Percentiles rank a stretch among this genome's conserved stretches.
These are phyloP conservation scores for Aspergillus olivimuriae DNA, from an alignment of 495 filamentous ascomycete species.

Conservation along the genomic window DNA sequence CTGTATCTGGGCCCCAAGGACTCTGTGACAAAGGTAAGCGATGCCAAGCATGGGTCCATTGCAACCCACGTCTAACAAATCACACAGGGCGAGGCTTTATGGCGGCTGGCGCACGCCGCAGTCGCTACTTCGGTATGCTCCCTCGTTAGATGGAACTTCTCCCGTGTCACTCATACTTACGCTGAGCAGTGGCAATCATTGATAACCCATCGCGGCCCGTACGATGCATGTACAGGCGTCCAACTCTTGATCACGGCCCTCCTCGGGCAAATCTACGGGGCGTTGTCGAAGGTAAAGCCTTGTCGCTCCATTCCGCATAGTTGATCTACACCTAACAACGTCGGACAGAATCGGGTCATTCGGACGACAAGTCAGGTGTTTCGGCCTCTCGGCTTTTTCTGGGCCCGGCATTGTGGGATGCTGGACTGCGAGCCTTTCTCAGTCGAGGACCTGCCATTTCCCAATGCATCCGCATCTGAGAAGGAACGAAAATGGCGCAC, in stretches of 20 bases:
- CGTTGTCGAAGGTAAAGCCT: conserved; percentile 31
- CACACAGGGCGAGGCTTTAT: conserved; percentile 38
- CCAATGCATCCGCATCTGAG: conserved; percentile 24
- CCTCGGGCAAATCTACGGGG: conserved; percentile 42
- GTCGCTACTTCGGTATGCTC: conserved; percentile 37
- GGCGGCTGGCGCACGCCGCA: conserved; percentile 42
- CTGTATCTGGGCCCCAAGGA: conserved; percentile 42
- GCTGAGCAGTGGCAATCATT: conserved; percentile 37
- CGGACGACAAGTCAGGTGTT: conserved; percentile 44
- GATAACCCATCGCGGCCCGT: conserved; percentile 39
- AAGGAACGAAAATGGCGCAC: conserved; percentile 38
- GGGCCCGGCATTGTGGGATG: conserved; percentile 44
- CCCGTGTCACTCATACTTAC: neutral
- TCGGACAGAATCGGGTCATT: conserved; percentile 31
- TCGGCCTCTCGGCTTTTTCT: conserved; percentile 43
- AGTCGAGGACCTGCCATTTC: conserved; percentile 29
- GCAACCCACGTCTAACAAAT: neutral
- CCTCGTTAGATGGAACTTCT: neutral
- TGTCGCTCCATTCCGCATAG: too few relatives aligned
- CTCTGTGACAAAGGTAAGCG: conserved; percentile 32
- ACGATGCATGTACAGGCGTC: conserved; percentile 41
- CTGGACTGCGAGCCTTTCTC: conserved; percentile 33
- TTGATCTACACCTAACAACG: too few relatives aligned
- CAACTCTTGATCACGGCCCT: conserved; percentile 43
- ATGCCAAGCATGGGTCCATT: too few relatives aligned